Evolutionary conservation across 768 basidiomycete species (phyloP), one percentile per base, ranked within the genome.

Genomic region (Macrolepiota dolichaula): DNA sequence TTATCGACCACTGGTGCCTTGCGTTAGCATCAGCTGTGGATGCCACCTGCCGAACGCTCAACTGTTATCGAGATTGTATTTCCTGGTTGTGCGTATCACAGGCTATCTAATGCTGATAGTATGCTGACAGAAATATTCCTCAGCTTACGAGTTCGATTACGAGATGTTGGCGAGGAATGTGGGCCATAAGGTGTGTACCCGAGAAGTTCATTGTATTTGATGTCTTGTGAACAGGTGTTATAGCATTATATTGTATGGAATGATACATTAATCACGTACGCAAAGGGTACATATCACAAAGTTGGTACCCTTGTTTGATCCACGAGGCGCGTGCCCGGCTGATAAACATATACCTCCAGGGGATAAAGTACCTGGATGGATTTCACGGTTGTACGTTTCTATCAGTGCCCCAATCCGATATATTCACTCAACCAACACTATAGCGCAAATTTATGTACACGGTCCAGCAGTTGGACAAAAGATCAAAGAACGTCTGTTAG

Each of bases 41-140:
- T 91, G 88, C 85, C 88, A 22, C 75, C 79, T 17, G 84, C 85
- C 1, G 79, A 81, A 4, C 72, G 81, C 22, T 81, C 86, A 12
- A 83, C 88, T 10, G 83, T 89, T 7, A 85, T 91, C 62, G 89
- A 92, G 70, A 82, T 91, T 25, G 83, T 90, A 72, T 83, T 74
- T 66, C 88, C 87, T 0, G 71, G 72, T 19, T 85, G 87, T 57
- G 84, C 38, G 65, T 57, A 11, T 9, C 3, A 2, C 42, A 44
- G 17, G 42, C 36, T 7, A 35, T n/a, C 13, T 36, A 11, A 17
- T 25, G 13, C 25, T 49, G 25, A 24, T 9, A n/a, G 15, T 10
- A 17, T 15, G 17, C 19, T 44, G 42, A 44, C 42, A 17, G 17
- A 19, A 44, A 44, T 22, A 19, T 44, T 9, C 19, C 19, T n/a